Evolutionary conservation across 2,329 filamentous ascomycete genomes (phyloP), one percentile per base, ranked within the genome.

Genomic region (Cordyceps pruinosa): DNA sequence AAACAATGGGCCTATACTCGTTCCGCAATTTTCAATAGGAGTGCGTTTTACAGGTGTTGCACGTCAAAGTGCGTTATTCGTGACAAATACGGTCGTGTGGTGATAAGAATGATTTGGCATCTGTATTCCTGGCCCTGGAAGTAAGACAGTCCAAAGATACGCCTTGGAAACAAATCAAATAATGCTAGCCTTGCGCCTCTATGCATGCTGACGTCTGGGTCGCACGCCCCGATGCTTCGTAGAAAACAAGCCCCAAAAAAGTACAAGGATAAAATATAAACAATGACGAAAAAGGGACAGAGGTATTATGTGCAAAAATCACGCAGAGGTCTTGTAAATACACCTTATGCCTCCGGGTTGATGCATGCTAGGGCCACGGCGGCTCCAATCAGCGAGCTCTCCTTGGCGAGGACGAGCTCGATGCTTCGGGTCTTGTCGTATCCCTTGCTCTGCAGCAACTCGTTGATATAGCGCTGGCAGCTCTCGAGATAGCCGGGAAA

Each of bases 361-460:
- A 71, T 58, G 32, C 71, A 74, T 19, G 83, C 82, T 46, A 86
- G 77, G 2, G 88, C 86, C 15, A 92, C 87, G 1, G 88, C 88
- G 4, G 88, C 88, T 3, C 88, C 88, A 44, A 88, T 79, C 55
- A 92, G 78, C 1, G 87, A 89, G 65, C 87, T 90, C 71, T 92
- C 88, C 57, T 84, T 78, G 13, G 88, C 87, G 48, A 85, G 79
- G 50, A 88, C 84, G 25, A 92, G 76, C 53, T 81, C 78, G 23
- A 90, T 81, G 41, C 72, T 61, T 64, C 64, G 66, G 47, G 63
- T 76, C 60, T 68, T 73, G 50, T 67, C 74, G 64, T 65, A 62
- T n/a, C 60, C 60, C 37, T 61, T 65, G 48, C 61, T 62, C 26
- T 64, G 62, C 64, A 84, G 77, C 9, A 92, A 73, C 39, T 76